Conservation (phyloP, 169 alveolate genomes). For the Plasmodium vivax region DNA sequence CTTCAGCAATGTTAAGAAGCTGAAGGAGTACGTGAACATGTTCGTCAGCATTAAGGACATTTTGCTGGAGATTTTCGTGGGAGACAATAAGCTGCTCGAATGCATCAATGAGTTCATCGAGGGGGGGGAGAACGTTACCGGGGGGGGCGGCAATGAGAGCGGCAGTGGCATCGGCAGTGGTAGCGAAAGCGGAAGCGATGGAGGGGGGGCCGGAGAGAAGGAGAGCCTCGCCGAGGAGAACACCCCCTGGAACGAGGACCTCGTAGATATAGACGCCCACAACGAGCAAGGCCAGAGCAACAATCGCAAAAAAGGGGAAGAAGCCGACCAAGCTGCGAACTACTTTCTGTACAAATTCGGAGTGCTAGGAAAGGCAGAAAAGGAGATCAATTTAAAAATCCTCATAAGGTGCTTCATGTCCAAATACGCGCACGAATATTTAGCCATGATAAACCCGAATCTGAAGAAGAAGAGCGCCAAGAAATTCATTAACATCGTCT, state of each 20-base stretch:
- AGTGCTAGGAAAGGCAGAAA: slow-evolving; percentile 67
- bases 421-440: slow-evolving; percentile 71
- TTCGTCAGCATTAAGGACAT: slow-evolving; percentile 72
- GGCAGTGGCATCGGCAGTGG: neutral
- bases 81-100: slow-evolving; percentile 66
- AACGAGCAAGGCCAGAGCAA: neutral
- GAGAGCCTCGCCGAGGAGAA: neutral
- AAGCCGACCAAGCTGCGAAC: neutral
- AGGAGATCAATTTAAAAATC: slow-evolving; percentile 66
- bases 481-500: slow-evolving; percentile 46
- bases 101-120: slow-evolving; percentile 65
- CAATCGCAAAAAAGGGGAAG: neutral
- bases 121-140: neutral
- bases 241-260: neutral
- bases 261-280: neutral
- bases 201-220: neutral
- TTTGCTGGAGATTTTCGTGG: slow-evolving; percentile 55
- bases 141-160: neutral
- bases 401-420: slow-evolving; percentile 75
- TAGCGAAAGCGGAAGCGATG: neutral
- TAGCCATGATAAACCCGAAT: slow-evolving; percentile 60
- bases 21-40: slow-evolving; percentile 74
- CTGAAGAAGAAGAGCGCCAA: slow-evolving; percentile 41
- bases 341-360: slow-evolving; percentile 65
- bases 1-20: slow-evolving; percentile 40